These are phyloP conservation scores for Trichoderma endophyticum DNA, from an alignment of 2,329 filamentous ascomycete genomes.

Conservation along the genomic window DNA sequence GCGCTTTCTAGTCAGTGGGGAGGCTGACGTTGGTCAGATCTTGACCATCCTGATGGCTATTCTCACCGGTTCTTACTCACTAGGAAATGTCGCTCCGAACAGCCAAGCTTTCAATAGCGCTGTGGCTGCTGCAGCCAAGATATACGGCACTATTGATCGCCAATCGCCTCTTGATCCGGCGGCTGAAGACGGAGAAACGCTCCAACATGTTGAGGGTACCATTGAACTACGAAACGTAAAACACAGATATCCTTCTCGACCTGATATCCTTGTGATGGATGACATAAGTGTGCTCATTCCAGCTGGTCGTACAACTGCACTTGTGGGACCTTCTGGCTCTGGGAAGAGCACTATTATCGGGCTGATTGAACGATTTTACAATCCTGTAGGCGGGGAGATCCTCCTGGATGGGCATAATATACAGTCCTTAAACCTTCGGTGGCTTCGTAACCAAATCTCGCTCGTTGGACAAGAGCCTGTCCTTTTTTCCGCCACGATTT, in stretches of 20 bases:
- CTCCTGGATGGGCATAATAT: conserved; percentile 37
- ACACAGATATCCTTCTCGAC: conserved; percentile 45
- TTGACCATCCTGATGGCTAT: conserved; percentile 27
- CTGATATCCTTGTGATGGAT: conserved; percentile 38
- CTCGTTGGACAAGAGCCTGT: conserved; percentile 48
- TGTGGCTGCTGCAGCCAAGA: conserved; percentile 31
- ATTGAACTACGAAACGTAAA: conserved; percentile 42
- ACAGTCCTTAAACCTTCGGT: conserved; percentile 38
- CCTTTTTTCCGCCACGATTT: conserved; percentile 45
- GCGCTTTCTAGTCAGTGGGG: conserved; percentile 29
- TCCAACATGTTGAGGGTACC: conserved; percentile 29
- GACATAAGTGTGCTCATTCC: conserved; percentile 38
- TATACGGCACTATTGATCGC: conserved; percentile 37
- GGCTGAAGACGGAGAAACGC: conserved; percentile 29
- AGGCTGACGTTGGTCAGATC: conserved; percentile 34
- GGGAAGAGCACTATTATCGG: conserved; percentile 51
- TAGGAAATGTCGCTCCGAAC: conserved; percentile 16
- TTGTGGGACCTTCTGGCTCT: conserved; percentile 52
- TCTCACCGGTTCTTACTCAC: conserved; percentile 2
- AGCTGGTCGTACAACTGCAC: conserved; percentile 44
- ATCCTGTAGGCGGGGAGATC: conserved; percentile 41
- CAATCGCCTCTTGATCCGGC: conserved; percentile 33
- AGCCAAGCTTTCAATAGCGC: conserved; percentile 33
- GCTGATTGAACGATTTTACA: conserved; percentile 53
- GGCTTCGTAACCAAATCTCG: conserved; percentile 46